A percentile compares a stretch with the other conserved stretches of the same genome.
Conservation (phyloP, 2,329 filamentous ascomycete species). For the Trichoderma sp. region DNA sequence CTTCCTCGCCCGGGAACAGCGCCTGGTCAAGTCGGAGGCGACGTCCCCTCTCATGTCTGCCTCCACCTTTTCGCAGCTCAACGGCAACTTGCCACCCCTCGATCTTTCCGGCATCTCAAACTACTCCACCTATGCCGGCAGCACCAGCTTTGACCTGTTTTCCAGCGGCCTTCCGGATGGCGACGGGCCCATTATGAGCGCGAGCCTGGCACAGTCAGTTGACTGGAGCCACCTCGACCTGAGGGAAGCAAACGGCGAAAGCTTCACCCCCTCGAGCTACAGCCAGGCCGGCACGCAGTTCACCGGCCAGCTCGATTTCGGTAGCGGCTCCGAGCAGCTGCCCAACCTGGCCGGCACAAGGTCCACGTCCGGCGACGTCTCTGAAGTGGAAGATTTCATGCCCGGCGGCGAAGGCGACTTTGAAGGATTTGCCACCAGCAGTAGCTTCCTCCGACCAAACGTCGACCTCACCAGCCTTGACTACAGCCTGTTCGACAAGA, state of each 20-base stretch:
- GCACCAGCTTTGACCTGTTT: slow-evolving; percentile 52
- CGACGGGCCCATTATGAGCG: slow-evolving; percentile 60
- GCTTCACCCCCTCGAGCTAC: slow-evolving; percentile 53
- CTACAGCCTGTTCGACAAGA: slow-evolving; percentile 55
- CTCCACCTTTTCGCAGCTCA: slow-evolving; percentile 49
- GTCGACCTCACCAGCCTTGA: slow-evolving; percentile 50
- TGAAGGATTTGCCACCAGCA: slow-evolving; percentile 47
- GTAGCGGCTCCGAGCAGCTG: slow-evolving; percentile 52
- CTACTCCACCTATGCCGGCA: slow-evolving; percentile 48
- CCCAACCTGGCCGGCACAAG: slow-evolving; percentile 54
- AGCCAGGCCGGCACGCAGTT: slow-evolving; percentile 52
- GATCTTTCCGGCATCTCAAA: slow-evolving; percentile 54
- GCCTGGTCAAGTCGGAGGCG: slow-evolving; percentile 59
- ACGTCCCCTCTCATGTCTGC: slow-evolving; percentile 56
- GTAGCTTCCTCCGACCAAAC: slow-evolving; percentile 44
- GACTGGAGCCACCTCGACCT: slow-evolving; percentile 48
- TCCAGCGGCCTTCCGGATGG: slow-evolving; percentile 43
- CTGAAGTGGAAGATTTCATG: slow-evolving; percentile 61
- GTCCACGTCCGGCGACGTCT: slow-evolving; percentile 65
- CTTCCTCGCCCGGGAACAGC: slow-evolving; percentile 44
- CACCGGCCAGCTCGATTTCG: slow-evolving; percentile 50
- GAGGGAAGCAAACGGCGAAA: slow-evolving; percentile 43
- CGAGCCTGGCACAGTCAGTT: slow-evolving; percentile 54
- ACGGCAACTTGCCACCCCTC: slow-evolving; percentile 52
- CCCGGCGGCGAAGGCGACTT: slow-evolving; percentile 49